Conservation (phyloP, 2,329 filamentous ascomycete species). For the Verticillium zaregamsianum region DNA sequence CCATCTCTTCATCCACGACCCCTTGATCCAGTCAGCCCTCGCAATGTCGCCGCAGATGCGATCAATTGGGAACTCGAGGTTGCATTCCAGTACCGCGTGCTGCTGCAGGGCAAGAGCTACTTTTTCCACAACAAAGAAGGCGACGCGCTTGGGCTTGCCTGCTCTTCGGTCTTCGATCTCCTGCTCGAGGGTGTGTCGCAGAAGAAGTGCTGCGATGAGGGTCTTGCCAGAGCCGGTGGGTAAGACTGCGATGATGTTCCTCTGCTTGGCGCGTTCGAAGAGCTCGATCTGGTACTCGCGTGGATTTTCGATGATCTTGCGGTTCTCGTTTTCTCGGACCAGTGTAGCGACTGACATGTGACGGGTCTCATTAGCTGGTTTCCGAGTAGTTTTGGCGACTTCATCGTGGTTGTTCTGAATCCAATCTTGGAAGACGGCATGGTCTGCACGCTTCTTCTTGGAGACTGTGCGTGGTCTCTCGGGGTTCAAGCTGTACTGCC, state of each 20-base stretch:
- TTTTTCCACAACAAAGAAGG: slow-evolving; percentile 89
- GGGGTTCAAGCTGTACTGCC: slow-evolving; percentile 23
- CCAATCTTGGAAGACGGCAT: slow-evolving; percentile 44
- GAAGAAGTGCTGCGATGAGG: slow-evolving; percentile 83
- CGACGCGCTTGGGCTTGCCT: slow-evolving; percentile 58
- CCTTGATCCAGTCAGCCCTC: slow-evolving; percentile 31
- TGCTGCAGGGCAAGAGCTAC: slow-evolving; percentile 91
- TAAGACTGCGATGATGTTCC: slow-evolving; percentile 88
- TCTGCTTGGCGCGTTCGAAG: slow-evolving; percentile 78
- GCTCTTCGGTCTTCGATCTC: slow-evolving; percentile 67
- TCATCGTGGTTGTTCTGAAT: slow-evolving; percentile 29
- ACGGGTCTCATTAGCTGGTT: slow-evolving; percentile 19
- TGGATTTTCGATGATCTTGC: slow-evolving; percentile 67
- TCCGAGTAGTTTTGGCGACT: slow-evolving; percentile 23
- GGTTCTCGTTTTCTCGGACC: slow-evolving; percentile 30
- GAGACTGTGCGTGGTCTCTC: slow-evolving; percentile 32
- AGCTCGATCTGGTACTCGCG: slow-evolving; percentile 90
- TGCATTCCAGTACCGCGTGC: slow-evolving; percentile 72
- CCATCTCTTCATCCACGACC: slow-evolving; percentile 49
- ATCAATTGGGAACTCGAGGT: slow-evolving; percentile 71
- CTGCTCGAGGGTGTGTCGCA: slow-evolving; percentile 70
- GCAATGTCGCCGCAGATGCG: slow-evolving; percentile 70
- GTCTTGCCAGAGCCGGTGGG: slow-evolving; percentile 97
- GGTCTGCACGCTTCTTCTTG: slow-evolving; percentile 45
- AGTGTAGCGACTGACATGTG: slow-evolving; percentile 27